Conservation (phyloP, 148 eudicot genomes). For the Linanthus parryae region DNA sequence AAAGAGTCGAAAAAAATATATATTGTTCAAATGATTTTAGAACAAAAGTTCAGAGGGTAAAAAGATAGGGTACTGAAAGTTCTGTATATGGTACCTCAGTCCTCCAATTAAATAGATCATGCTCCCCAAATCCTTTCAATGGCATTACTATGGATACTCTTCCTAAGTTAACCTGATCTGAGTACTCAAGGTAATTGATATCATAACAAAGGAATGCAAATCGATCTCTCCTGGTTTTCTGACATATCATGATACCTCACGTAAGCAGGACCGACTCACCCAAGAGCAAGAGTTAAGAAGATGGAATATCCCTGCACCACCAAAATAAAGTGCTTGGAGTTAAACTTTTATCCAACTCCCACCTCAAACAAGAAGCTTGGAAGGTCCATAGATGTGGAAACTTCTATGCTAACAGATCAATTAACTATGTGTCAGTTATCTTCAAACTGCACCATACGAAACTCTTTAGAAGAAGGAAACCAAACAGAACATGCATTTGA, state of each 20-base stretch:
- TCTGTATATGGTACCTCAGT: slow-evolving; percentile 50
- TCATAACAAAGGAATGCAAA: slow-evolving; percentile 71
- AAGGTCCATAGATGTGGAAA: too few species aligned
- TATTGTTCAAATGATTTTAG: neutral
- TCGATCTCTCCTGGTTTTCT: neutral
- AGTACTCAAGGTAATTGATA: slow-evolving; percentile 79
- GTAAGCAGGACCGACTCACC: slow-evolving; percentile 80
- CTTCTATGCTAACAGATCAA: too few species aligned
- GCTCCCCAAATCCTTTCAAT: slow-evolving; percentile 95
- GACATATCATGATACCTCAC: slow-evolving; percentile 50
- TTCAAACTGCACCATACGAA: too few species aligned
- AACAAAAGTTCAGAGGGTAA: neutral
- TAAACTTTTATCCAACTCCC: too few species aligned
- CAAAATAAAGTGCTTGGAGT: slow-evolving; percentile 5
- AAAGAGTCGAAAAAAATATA: too few species aligned
- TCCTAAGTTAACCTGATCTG: slow-evolving; percentile 65
- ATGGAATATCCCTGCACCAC: slow-evolving; percentile 62
- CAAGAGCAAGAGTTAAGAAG: slow-evolving; percentile 70
- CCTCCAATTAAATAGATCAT: slow-evolving; percentile 93
- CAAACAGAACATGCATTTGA: too few species aligned
- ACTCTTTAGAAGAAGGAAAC: too few species aligned
- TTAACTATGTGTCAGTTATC: too few species aligned
- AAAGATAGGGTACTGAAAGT: neutral
- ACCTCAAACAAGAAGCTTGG: too few species aligned
- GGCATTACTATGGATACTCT: slow-evolving; percentile 93